Percentiles rank a stretch among this genome's conserved stretches.
Evolutionary conservation across 23 red algal genomes (phyloP).

Genomic region (Gracilaria vermiculophylla): DNA sequence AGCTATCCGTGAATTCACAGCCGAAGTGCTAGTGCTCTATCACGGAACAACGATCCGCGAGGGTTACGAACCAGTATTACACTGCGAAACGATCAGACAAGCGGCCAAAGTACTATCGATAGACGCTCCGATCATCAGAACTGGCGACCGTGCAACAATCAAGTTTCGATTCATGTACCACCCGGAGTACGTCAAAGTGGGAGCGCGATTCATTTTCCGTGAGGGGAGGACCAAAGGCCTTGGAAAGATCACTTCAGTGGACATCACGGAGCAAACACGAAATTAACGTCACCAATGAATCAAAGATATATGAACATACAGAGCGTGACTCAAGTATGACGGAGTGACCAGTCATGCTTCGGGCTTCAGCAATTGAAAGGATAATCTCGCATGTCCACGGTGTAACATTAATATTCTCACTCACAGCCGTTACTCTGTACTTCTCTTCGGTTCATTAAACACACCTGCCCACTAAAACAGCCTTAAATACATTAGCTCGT

Average conservation of each 20-base stretch:
- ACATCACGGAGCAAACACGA: background rate
- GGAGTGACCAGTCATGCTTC: background rate
- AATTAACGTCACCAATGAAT: background rate
- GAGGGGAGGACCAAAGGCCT: conserved; percentile 97
- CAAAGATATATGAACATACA: background rate
- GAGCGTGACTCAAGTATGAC: background rate
- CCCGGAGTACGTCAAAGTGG: conserved; percentile 89
- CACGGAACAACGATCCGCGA: conserved; percentile 88
- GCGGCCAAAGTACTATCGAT: conserved; percentile 91
- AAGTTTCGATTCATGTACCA: conserved; percentile 97
- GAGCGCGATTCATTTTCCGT: conserved; percentile 93
- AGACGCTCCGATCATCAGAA: conserved; percentile 87
- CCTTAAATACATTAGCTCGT: background rate
- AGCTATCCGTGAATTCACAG: conserved; percentile 84
- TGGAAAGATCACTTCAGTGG: conserved; percentile 72
- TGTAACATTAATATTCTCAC: background rate
- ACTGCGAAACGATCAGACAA: conserved; percentile 92
- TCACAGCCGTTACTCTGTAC: background rate
- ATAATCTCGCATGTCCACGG: background rate
- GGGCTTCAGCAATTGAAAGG: background rate
- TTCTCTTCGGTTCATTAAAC: background rate
- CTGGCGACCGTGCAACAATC: conserved; percentile 88
- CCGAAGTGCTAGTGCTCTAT: conserved; percentile 91
- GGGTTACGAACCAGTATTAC: conserved; percentile 92
- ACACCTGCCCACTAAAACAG: background rate